A percentile compares a stretch with the other conserved stretches of the same genome.
Evolutionary conservation across 2,329 filamentous ascomycete genomes (phyloP).

Genomic region (Periconia sp.): DNA sequence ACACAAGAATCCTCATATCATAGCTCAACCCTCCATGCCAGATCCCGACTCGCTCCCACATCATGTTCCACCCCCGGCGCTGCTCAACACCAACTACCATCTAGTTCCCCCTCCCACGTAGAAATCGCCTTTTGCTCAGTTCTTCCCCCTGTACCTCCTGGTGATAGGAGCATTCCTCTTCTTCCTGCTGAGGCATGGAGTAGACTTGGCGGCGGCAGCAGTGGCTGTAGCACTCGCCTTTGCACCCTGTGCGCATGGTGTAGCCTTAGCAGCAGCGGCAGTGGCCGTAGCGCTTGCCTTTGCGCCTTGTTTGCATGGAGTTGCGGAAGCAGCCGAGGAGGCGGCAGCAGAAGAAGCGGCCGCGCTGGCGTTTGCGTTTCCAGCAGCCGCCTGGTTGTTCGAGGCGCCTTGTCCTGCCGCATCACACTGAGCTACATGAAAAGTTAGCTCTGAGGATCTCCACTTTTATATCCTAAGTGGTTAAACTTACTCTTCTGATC

Average conservation of each 20-base stretch:
- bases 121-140: too few species aligned
- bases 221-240: slow-evolving; percentile 3
- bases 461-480: neutral
- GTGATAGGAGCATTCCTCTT: too few species aligned
- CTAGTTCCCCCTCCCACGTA: too few species aligned
- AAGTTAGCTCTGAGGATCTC: slow-evolving; percentile 6
- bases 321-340: neutral
- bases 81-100: too few species aligned
- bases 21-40: too few species aligned
- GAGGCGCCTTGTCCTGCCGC: slow-evolving; percentile 9
- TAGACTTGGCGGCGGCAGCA: too few species aligned
- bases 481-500: slow-evolving; percentile 26
- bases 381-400: slow-evolving; percentile 3
- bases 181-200: too few species aligned
- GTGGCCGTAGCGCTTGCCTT: neutral
- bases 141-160: too few species aligned
- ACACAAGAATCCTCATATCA: too few species aligned
- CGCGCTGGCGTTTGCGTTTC: slow-evolving; percentile 10
- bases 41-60: too few species aligned
- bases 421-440: slow-evolving; percentile 20
- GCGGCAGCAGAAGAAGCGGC: slow-evolving; percentile 3
- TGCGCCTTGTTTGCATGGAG: neutral
- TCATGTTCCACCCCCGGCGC: too few species aligned
- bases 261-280: slow-evolving; percentile 6
- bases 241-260: too few species aligned